phyloP scores from a whole-genome alignment of 768 basidiomycete genomes.

The Chalciporus sphaerocephalus region DNA sequence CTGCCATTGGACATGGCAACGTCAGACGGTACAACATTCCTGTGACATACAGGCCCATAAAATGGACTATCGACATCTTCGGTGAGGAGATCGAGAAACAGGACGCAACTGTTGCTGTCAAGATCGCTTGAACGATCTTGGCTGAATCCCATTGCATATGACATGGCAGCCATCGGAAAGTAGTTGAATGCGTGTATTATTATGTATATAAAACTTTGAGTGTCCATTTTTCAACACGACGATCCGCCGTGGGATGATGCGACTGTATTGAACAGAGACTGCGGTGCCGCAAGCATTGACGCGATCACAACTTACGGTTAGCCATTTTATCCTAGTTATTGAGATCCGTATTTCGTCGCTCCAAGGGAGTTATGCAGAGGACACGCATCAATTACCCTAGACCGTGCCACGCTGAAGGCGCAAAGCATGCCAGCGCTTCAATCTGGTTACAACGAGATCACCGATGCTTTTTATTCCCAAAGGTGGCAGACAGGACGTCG shows the following conservation, averaged over 20 bases:
- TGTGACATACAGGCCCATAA: slow-evolving; percentile 47
- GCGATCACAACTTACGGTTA: not conserved
- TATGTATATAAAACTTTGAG: not conserved
- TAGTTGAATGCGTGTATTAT: not conserved
- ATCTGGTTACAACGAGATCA: too few species aligned
- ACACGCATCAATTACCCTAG: too few species aligned
- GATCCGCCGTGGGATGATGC: not conserved
- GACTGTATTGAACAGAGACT: not conserved
- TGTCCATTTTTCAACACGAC: not conserved
- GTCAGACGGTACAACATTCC: slow-evolving; percentile 58
- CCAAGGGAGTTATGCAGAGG: not conserved
- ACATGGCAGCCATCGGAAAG: not conserved
- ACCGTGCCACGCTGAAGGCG: not conserved
- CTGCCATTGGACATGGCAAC: slow-evolving; percentile 38
- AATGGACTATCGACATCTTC: slow-evolving; percentile 74
- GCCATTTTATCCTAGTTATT: not conserved
- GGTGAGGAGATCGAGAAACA: slow-evolving; percentile 57
- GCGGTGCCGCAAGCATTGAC: not conserved
- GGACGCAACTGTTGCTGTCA: slow-evolving; percentile 31
- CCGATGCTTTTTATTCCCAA: too few species aligned
- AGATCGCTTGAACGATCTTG: slow-evolving; percentile 21
- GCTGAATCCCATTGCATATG: not conserved
- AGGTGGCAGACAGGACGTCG: too few species aligned
- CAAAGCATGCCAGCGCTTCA: too few species aligned
- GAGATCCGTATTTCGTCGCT: not conserved